Evolutionary conservation across 345 rosid genomes (phyloP).

Genomic region (Turritis glabra): DNA sequence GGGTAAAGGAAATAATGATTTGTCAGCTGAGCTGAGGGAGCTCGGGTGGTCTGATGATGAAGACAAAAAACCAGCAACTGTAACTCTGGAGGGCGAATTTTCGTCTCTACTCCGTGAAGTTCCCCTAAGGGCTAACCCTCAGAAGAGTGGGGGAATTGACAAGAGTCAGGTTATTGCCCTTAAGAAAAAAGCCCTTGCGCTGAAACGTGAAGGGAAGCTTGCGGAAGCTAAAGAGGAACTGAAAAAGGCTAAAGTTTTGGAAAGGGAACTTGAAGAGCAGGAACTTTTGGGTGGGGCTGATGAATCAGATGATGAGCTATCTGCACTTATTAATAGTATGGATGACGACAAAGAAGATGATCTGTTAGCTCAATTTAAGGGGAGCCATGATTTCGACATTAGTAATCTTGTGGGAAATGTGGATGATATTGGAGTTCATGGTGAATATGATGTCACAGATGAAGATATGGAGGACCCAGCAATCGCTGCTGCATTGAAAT

Average conservation of each 20-base stretch:
- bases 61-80: constrained; percentile 48
- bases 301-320: constrained; percentile 91
- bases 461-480: constrained; percentile 87
- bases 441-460: constrained; percentile 75
- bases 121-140: constrained; percentile 42
- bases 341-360: constrained; percentile 60
- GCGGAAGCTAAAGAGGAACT: constrained; percentile 96
- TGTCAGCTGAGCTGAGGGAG: constrained; percentile 69
- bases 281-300: constrained; percentile 74
- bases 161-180: constrained; percentile 63
- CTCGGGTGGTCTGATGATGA: constrained; percentile 85
- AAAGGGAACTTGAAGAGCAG: constrained; percentile 86
- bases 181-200: constrained; percentile 74
- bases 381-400: constrained; percentile 43
- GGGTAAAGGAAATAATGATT: constrained; percentile 55
- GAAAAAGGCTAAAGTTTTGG: constrained; percentile 81
- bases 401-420: constrained; percentile 48
- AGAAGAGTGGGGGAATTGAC: constrained; percentile 47
- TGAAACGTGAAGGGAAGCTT: constrained; percentile 94
- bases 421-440: constrained; percentile 56
- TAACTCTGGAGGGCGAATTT: constrained; percentile 87
- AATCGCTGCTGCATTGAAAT: constrained; percentile 64
- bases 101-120: constrained; percentile 68
- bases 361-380: constrained; percentile 43
- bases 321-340: constrained; percentile 62